Evolutionary conservation across 345 rosid species (phyloP).

Genomic region (Moricandia arvensis): DNA sequence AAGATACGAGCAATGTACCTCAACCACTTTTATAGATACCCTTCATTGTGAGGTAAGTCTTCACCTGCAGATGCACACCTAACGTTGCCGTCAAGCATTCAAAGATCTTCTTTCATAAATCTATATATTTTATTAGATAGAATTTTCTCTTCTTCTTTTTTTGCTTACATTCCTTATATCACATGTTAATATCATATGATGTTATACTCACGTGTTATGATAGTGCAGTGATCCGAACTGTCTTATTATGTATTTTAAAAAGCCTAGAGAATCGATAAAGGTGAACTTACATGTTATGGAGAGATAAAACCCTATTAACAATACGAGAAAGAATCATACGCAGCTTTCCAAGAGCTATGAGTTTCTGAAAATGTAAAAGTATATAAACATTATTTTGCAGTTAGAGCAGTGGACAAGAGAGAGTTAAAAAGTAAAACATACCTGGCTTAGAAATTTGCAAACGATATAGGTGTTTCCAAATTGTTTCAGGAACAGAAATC

Average conservation of each 20-base stretch:
- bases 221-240: too few species aligned
- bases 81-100: not conserved
- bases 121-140: too few species aligned
- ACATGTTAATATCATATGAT: too few species aligned
- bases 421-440: not conserved
- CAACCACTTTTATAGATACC: slow-evolving; percentile 70
- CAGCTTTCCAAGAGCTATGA: slow-evolving; percentile 12
- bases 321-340: slow-evolving; percentile 4
- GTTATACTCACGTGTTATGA: too few species aligned
- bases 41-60: slow-evolving; percentile 46
- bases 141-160: too few species aligned
- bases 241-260: not conserved
- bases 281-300: slow-evolving; percentile 31
- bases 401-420: not conserved
- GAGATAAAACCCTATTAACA: slow-evolving; percentile 21
- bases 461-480: not conserved
- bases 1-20: slow-evolving; percentile 78
- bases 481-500: not conserved
- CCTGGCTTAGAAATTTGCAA: slow-evolving; percentile 1
- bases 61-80: slow-evolving; percentile 28
- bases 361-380: slow-evolving; percentile 13
- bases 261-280: not conserved
- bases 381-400: not conserved
- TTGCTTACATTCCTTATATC: too few species aligned
- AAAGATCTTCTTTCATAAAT: too few species aligned